Percentiles rank a stretch among this genome's conserved stretches.
Evolutionary conservation across 192 early-diverging fungal genomes (phyloP).

Genomic region (Glomus cerebriforme): DNA sequence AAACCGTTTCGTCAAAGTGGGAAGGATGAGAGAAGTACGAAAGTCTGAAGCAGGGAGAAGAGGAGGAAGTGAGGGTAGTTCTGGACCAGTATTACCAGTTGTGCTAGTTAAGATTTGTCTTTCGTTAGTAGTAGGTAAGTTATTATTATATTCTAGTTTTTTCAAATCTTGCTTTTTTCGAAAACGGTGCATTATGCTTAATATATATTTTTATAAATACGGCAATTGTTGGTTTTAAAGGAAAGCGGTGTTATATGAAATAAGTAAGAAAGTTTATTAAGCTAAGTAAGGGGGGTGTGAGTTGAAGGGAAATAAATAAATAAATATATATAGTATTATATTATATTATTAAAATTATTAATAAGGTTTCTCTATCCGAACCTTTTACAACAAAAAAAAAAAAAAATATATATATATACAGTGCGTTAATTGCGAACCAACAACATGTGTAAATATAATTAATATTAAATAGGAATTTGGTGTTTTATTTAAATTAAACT

Average conservation of each 20-base stretch:
- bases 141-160: not conserved
- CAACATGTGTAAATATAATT: not conserved
- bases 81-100: not conserved
- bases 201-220: no score
- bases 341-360: no score
- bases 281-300: no score
- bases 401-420: no score
- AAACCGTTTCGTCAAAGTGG: constrained; percentile 6
- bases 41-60: constrained; percentile 13
- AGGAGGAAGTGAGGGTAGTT: not conserved
- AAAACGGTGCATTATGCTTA: constrained; percentile 15
- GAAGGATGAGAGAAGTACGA: constrained; percentile 22
- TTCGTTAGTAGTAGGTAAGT: not conserved
- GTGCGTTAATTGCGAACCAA: not conserved
- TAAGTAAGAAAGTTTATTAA: no score
- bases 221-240: no score
- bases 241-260: no score
- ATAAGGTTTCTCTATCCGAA: no score
- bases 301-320: no score
- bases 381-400: no score
- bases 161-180: constrained; percentile 20
- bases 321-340: no score
- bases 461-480: not conserved
- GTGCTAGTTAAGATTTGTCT: not conserved
- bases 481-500: no score